Conservation (phyloP, 257 asterid genomes). For the Osmanthus fragrans region DNA sequence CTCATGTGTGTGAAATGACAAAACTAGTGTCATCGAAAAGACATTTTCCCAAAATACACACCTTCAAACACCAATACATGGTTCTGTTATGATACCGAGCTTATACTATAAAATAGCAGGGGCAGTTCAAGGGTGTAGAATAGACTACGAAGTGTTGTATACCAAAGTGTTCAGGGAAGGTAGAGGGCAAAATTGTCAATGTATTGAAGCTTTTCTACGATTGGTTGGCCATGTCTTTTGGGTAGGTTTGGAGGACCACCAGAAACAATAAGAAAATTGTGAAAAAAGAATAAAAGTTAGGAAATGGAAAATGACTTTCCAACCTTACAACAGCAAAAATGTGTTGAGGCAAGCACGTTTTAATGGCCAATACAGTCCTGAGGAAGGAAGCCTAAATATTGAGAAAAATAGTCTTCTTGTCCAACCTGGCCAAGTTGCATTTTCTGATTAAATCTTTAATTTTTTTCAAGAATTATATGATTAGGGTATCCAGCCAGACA, state of each 20-base stretch:
- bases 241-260: conserved; percentile 40
- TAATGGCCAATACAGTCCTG: background rate
- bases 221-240: conserved; percentile 41
- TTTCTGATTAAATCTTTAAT: background rate
- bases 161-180: background rate
- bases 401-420: background rate
- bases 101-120: background rate
- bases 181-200: conserved; percentile 33
- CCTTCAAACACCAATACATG: background rate
- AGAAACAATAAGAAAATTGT: conserved; percentile 21
- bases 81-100: too few relatives aligned
- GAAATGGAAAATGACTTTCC: conserved; percentile 79
- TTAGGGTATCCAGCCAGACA: background rate
- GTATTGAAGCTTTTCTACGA: background rate
- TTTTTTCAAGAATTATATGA: background rate
- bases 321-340: conserved; percentile 66
- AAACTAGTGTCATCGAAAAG: background rate
- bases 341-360: conserved; percentile 54
- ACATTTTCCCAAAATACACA: background rate
- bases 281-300: conserved; percentile 45
- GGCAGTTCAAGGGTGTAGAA: background rate
- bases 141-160: background rate
- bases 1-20: conserved; percentile 30
- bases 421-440: conserved; percentile 1
- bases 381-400: background rate